Base-by-base conservation (phyloP, 2,329 filamentous ascomycete genomes). In the Paraphoma sp. region DNA sequence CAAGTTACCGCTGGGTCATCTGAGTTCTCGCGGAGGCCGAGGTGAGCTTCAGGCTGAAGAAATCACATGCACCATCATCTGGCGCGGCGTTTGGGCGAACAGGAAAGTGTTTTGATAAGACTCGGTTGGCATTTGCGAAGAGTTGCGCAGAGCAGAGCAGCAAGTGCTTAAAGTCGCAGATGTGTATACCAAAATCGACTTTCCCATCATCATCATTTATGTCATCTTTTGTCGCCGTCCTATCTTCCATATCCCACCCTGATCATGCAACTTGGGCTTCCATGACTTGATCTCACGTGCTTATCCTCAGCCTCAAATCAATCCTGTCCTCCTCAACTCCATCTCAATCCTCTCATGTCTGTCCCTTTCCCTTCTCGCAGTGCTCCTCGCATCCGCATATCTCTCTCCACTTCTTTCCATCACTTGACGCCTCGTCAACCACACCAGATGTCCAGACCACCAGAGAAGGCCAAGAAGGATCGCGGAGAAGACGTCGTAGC, bases 1-100 rank as follows among this genome's bases (percentile, higher is more conserved):
- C 95, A 47, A 97, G 92, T 86, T 99, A 99, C 80, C 84, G 94
- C 69, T 89, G 86, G 86, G 85, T 76, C 43, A 82, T 83, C 59
- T 76, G 65, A 73, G 10, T 16, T 17, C 10, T 33, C 10, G 31
- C 30, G 14, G 16, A 38, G 18, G 33, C 28, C 6, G 29, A 33
- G 10, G 5, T 29, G 31, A 28, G 3, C 33, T 10, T 7, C 9
- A 10, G 33, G 14, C 33, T 14, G 14, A 36, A 14, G 33, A 36
- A 10, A 10, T 36, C 14, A 36, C 33, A 36, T 36, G 33, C 33
- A 36, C 33, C 48, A 51, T 51, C 40, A 45, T 38, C 36, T 51
- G 48, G 48, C 49, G 42, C 42, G 49, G 49, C 49, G 49, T 51
- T 45, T 45, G 49, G 40, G 49, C 42, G 49, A 45, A 51, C 14